These are phyloP conservation scores for Trichophyton equinum DNA, from an alignment of 2,329 filamentous ascomycete species.

Conservation along the genomic window DNA sequence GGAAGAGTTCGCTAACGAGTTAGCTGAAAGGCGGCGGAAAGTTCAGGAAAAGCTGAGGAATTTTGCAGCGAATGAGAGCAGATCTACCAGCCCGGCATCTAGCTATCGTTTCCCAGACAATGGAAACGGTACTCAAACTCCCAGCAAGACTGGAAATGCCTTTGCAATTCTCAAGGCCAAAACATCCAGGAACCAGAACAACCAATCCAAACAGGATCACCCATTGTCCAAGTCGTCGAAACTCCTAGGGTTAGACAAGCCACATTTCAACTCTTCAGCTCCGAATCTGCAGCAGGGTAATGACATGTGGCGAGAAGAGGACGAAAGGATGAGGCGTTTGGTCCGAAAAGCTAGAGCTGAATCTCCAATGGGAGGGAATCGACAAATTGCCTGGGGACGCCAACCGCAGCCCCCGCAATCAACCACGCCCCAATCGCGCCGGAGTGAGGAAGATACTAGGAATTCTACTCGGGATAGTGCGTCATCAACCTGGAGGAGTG, in stretches of 20 bases:
- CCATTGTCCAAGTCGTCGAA: slow-evolving; percentile 27
- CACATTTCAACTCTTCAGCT: slow-evolving; percentile 23
- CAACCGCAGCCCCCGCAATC: slow-evolving; percentile 6
- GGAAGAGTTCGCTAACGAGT: slow-evolving; percentile 37
- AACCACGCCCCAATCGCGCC: slow-evolving; percentile 12
- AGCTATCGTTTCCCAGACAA: slow-evolving; percentile 2
- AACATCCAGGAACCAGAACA: slow-evolving; percentile 21
- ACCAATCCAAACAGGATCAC: slow-evolving; percentile 21
- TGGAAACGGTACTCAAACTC: slow-evolving; percentile 20
- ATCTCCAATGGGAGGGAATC: slow-evolving; percentile 23
- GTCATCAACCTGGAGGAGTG: slow-evolving; percentile 29
- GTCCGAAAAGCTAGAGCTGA: slow-evolving; percentile 28
- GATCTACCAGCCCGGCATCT: slow-evolving; percentile 32
- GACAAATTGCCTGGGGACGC: slow-evolving; percentile 10
- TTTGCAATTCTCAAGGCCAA: slow-evolving; percentile 36
- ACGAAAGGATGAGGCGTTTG: slow-evolving; percentile 22
- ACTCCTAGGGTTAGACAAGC: slow-evolving; percentile 28
- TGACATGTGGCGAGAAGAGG: slow-evolving; percentile 29
- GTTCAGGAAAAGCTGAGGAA: slow-evolving; percentile 38
- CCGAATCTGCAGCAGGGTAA: slow-evolving; percentile 23
- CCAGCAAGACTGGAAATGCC: slow-evolving; percentile 28
- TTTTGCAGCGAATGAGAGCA: slow-evolving; percentile 31
- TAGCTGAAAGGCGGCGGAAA: slow-evolving; percentile 35
- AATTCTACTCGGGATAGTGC: slow-evolving; percentile 19
- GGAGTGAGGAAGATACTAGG: slow-evolving; percentile 25